Evolutionary conservation across 1,284 basidiomycete species (phyloP).

Genomic region (Ustilago loliicola): DNA sequence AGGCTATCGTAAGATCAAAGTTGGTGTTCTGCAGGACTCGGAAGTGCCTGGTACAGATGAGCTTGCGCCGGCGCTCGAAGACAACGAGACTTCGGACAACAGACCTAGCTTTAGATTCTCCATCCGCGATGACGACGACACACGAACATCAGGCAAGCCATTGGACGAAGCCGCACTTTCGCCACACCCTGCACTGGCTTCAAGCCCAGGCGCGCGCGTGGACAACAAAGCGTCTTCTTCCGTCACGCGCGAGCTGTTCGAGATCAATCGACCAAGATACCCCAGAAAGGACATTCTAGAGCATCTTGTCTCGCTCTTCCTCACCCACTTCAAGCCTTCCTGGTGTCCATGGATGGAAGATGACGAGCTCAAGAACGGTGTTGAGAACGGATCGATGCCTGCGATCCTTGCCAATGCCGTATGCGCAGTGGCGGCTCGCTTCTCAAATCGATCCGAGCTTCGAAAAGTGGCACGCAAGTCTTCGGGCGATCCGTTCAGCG

Average conservation of each 20-base stretch:
- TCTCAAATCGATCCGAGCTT: slow-evolving; percentile 55
- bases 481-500: slow-evolving; percentile 60
- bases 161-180: slow-evolving; percentile 38
- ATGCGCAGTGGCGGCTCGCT: slow-evolving; percentile 58
- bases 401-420: slow-evolving; percentile 62
- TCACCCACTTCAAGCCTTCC: slow-evolving; percentile 55
- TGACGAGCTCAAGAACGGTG: slow-evolving; percentile 50
- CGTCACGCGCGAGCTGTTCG: slow-evolving; percentile 57
- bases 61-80: slow-evolving; percentile 35
- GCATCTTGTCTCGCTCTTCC: slow-evolving; percentile 54
- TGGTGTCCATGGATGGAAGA: slow-evolving; percentile 62
- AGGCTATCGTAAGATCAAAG: slow-evolving; percentile 63
- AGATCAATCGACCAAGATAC: slow-evolving; percentile 59
- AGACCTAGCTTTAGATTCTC: slow-evolving; percentile 32
- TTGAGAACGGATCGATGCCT: slow-evolving; percentile 54
- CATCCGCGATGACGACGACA: slow-evolving; percentile 45
- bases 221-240: slow-evolving; percentile 54
- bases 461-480: slow-evolving; percentile 50
- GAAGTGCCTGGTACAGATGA: slow-evolving; percentile 49
- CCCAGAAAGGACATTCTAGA: slow-evolving; percentile 54
- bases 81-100: slow-evolving; percentile 11
- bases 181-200: slow-evolving; percentile 26
- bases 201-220: slow-evolving; percentile 27
- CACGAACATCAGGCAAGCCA: slow-evolving; percentile 27
- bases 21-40: slow-evolving; percentile 57